Evolutionary conservation across 2,329 filamentous ascomycete species (phyloP), one percentile per base, ranked within the genome.

Genomic region (Talaromyces sp.): DNA sequence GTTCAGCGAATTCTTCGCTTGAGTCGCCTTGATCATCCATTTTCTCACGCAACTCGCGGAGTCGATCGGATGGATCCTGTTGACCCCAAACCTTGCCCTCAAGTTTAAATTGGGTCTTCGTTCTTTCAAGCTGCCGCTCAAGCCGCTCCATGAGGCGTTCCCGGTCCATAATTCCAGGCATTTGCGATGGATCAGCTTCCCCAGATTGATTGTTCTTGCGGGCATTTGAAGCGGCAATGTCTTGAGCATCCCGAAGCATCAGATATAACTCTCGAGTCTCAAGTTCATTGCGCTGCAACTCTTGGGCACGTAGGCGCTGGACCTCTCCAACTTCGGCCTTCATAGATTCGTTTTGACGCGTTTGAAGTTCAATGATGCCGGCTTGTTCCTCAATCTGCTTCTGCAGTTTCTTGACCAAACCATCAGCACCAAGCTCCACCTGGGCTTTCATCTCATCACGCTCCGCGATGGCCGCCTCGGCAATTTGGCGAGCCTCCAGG

Each of bases 41-140:
- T 74, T 92, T 87, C 74, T 97, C 93, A 53, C 94, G 88, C 45
- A 97, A 80, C 60, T 95, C 93, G 60, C 94, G 88, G 53, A 99
- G 80, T 65, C 92, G 87, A 75, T 99, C 94, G 40, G 91, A 97
- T 11, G 94, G 93, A 32, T 90, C 90, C 59, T 88, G 82, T 57
- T 95, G 89, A 57, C 87, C 87, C 89, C 93, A 96, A 8, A 91
- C 86, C 71, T 90, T 90, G 62, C 94, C 94, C 74, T 97, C 94
- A 29, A 99, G 84, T 75, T 97, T 97, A 75, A 91, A 96, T 70
- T 97, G 92, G 1, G 94, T 97, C 82, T 97, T 97, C 60, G 96
- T 93, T 59, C 94, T 83, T 77, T 97, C 93, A 37, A 99, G 85
- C 75, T 97, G 94, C 80, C 90, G 95, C 73, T 96, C 92, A 52